Base-by-base conservation (phyloP, 306 rosid genomes). In the Crotalaria pallida region DNA sequence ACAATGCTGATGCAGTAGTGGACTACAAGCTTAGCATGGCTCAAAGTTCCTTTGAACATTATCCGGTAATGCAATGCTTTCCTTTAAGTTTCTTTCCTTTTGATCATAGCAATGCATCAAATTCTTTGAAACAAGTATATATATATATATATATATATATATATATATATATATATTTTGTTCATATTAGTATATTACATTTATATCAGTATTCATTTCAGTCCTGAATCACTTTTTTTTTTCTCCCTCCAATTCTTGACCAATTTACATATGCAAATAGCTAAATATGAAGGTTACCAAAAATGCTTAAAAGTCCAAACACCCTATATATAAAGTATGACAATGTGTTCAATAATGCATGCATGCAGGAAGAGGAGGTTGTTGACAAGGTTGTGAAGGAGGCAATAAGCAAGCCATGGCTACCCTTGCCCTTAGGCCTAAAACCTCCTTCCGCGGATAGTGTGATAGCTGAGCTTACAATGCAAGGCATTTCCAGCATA, bases 351-450 rank as follows among this genome's bases (percentile, higher is more conserved):
- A 65, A 7, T 65, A 3, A 57, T 57, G 63, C 17, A 53, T 77
- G 75, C 85, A 92, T 73, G 57, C 92, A 94, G 99, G 92, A 87
- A 45, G 96, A 94, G 36, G 99, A 91, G 34, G 81, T 86, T 11
- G 84, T 94, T 72, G 97, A 94, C 89, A 86, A 79, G 59, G 88
- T 81, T 45, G 84, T 93, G 80, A 90, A 76, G 69, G 98, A 93
- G 73, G 97, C 92, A 77, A 85, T 93, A 19, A 87, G 55, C 80
- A 90, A 88, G 78, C 98, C 98, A 78, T 88, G 98, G 97, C 81
- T 90, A 67, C 98, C 98, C 12, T 81, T 93, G 57, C 98, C 98
- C 0, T 69, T 93, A 48, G 98, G 99, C 48, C 92, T 94, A 17
- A 94, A 94, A 58, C 91, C 97, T 22, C 99, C 99, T 67, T 94